Evolutionary conservation across 2,329 filamentous ascomycete species (phyloP), one percentile per base, ranked within the genome.

Genomic region (Dothidotthia symphoricarpi): DNA sequence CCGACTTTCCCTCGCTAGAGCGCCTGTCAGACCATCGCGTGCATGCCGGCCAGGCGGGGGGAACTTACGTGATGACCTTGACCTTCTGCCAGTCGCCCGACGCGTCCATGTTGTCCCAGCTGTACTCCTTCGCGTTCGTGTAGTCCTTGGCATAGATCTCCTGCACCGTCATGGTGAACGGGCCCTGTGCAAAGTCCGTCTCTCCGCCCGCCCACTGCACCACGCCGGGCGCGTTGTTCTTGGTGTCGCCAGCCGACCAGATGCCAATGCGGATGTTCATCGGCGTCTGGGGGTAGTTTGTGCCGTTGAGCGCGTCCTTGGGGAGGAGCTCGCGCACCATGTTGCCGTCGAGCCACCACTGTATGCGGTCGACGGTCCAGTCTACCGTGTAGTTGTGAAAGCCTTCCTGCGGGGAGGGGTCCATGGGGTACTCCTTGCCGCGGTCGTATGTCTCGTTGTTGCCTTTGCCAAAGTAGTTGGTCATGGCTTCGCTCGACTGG

Each of bases 151-250:
- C 72, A 19, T 73, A 70, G 24, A 80, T 68, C 19, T 74, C 79
- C 72, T 86, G 78, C 49, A 91, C 76, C 43, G 78, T 81, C 86
- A 90, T 90, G 53, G 75, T 81, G 70, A 79, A 91, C 0, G 86
- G 86, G 0, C 73, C 82, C 16, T 77, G 57, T 33, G 63, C 60
- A 63, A 83, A 90, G 62, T 88, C 75, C 28, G 84, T 87, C 35
- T 72, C 69, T 43, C 85, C 85, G 48, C 82, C 84, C 39, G 80
- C 79, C 81, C 81, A 85, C 43, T 76, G 51, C 5, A 61, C 51
- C 12, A 57, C 55, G 36, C 55, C 57, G 12, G 50, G 47, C 24
- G 55, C 47, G 51, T 68, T 67, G 45, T 64, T 63, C 47, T 70
- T 64, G 42, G 70, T 67, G 54, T 76, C 69, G 39, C 80, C 79